phyloP scores from a whole-genome alignment of 2,329 filamentous ascomycete species.

The Diaporthe sp. region DNA sequence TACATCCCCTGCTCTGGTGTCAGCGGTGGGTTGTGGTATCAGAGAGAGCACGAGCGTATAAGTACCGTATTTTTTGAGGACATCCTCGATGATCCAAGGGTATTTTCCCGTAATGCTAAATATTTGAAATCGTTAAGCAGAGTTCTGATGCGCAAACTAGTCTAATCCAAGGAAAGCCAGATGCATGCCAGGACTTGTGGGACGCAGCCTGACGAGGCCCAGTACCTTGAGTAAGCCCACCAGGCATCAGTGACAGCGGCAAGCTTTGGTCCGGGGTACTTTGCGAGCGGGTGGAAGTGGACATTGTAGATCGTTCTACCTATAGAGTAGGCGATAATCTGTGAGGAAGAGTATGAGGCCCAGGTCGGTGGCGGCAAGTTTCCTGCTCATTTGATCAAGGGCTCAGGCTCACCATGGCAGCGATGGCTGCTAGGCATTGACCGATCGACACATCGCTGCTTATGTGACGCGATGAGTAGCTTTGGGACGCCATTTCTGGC shows the following conservation, averaged over 20 bases:
- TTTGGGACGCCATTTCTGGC: slow-evolving; percentile 1
- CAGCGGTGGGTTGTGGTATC: not conserved
- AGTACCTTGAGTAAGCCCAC: slow-evolving; percentile 15
- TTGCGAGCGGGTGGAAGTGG: slow-evolving; percentile 16
- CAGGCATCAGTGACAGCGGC: slow-evolving; percentile 15
- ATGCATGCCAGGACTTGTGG: not conserved
- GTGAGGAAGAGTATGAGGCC: not conserved
- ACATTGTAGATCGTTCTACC: slow-evolving; percentile 22
- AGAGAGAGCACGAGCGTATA: not conserved
- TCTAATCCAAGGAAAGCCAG: not conserved
- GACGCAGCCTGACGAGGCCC: not conserved
- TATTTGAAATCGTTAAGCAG: rapidly evolving
- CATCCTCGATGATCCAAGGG: slow-evolving; percentile 10
- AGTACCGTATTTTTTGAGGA: not conserved
- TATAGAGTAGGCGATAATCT: slow-evolving; percentile 9
- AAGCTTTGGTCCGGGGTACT: slow-evolving; percentile 23
- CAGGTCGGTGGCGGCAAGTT: not conserved
- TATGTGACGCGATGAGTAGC: not conserved
- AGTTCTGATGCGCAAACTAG: not conserved
- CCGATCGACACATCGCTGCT: not conserved
- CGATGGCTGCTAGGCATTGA: not conserved
- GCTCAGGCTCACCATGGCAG: not conserved
- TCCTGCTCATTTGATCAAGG: not conserved
- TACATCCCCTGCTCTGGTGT: not conserved
- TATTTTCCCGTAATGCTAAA: not conserved